These are phyloP conservation scores for Cenchrus fungigraminus DNA, from an alignment of 176 grass and related monocot species.

Conservation along the genomic window DNA sequence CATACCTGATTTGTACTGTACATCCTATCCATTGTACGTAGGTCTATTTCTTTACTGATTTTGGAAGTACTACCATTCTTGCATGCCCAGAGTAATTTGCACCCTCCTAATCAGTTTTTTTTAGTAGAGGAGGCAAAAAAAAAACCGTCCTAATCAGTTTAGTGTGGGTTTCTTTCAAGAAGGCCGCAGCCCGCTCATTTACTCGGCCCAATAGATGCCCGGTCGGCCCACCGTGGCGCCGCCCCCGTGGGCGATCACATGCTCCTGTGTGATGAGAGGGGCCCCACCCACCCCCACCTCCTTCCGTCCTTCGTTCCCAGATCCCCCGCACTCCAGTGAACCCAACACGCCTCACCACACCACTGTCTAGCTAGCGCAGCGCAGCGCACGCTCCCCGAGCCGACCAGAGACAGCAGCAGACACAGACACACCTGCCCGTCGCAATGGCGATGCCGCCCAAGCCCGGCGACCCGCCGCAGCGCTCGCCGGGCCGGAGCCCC, in stretches of 20 bases:
- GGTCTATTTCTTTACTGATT: not conserved
- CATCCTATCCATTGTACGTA: not conserved
- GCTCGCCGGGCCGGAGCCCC: constrained; percentile 43
- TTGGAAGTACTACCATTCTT: not conserved
- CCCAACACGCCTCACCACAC: constrained; percentile 17
- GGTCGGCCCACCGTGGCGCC: not conserved
- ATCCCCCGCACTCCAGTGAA: constrained; percentile 20
- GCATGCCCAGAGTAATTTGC: not conserved
- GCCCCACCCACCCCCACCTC: not conserved
- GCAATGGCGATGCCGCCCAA: constrained; percentile 80
- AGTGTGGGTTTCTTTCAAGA: too few relatives aligned
- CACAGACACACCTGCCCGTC: not conserved
- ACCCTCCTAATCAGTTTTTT: too few relatives aligned
- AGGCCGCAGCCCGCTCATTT: not conserved
- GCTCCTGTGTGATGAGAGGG: not conserved
- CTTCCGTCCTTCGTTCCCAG: constrained; percentile 32
- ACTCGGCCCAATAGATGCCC: not conserved
- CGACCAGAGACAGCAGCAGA: not conserved
- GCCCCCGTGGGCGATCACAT: constrained; percentile 21
- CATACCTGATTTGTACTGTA: not conserved
- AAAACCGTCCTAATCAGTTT: too few relatives aligned
- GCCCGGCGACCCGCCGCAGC: constrained; percentile 59
- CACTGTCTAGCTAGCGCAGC: not conserved
- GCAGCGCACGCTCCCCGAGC: not conserved
- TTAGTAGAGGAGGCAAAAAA: too few relatives aligned